A percentile compares a stretch with the other conserved stretches of the same genome.
These are phyloP conservation scores for Aureobasidium leucospermi DNA, from an alignment of 2,329 filamentous ascomycete species.

Conservation along the genomic window DNA sequence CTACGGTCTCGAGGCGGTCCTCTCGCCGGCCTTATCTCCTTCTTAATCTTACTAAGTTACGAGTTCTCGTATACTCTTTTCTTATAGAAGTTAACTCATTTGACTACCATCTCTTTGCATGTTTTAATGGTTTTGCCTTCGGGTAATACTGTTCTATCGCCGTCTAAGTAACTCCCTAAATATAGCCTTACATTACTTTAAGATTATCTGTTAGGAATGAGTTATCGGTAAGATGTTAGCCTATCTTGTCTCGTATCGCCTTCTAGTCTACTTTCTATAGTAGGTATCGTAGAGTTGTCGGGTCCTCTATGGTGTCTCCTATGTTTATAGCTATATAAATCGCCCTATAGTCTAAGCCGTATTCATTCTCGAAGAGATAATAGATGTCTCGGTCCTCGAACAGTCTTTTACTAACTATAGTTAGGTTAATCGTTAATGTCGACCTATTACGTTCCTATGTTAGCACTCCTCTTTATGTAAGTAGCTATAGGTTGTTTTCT, in stretches of 20 bases:
- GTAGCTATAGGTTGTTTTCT: not conserved
- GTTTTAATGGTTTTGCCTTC: constrained; percentile 22
- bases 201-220: constrained; percentile 1
- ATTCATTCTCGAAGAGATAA: not conserved
- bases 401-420: not conserved
- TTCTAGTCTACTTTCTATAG: not conserved
- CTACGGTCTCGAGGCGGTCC: too few species aligned
- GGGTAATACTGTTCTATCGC: constrained; percentile 19
- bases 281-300: not conserved
- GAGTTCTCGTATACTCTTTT: not conserved
- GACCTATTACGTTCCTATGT: not conserved
- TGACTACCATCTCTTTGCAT: constrained; percentile 27
- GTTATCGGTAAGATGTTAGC: not conserved
- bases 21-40: not conserved
- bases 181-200: not conserved
- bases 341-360: constrained; percentile 1
- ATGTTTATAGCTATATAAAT: not conserved
- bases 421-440: too few species aligned
- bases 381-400: not conserved
- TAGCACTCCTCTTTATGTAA: not conserved
- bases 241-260: not conserved
- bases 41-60: not conserved
- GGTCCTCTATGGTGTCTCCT: not conserved
- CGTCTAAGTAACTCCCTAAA: constrained; percentile 12
- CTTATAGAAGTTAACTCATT: not conserved